Conservation (phyloP, 306 rosid genomes). For the Vigna trinervia region DNA sequence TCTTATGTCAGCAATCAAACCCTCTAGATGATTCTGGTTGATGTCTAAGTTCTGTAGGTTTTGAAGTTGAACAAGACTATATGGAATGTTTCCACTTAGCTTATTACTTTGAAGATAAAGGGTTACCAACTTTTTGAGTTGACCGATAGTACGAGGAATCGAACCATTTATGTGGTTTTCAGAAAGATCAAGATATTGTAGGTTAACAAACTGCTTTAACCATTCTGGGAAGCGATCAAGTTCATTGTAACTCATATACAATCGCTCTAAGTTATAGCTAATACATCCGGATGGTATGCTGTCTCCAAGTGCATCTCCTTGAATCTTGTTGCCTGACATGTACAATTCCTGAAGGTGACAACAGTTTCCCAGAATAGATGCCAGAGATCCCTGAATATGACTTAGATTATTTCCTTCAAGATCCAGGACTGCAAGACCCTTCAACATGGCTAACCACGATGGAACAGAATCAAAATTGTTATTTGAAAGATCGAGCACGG, state of each 20-base stretch:
- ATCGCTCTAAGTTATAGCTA: not conserved
- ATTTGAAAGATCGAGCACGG: not conserved
- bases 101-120: conserved; percentile 11
- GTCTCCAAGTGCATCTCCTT: conserved; percentile 10
- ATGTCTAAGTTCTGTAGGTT: not conserved
- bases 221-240: conserved; percentile 24
- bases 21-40: conserved; percentile 5
- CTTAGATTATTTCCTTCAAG: not conserved
- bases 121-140: not conserved
- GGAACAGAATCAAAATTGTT: conserved; percentile 35
- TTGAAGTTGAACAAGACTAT: conserved; percentile 19
- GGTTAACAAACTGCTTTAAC: conserved; percentile 22
- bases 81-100: conserved; percentile 30
- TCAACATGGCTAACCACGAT: conserved; percentile 29
- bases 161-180: conserved; percentile 9
- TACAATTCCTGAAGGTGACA: conserved; percentile 6
- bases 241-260: conserved; percentile 29
- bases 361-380: conserved; percentile 20
- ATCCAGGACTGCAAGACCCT: not conserved
- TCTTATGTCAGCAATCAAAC: conserved; percentile 2
- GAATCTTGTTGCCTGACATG: conserved; percentile 35
- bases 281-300: conserved; percentile 15
- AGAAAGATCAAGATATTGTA: conserved; percentile 21
- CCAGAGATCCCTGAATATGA: conserved; percentile 7
- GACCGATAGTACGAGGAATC: conserved; percentile 34